phyloP scores from a whole-genome alignment of 495 filamentous ascomycete species.

The Hyaloscypha finlandica region DNA sequence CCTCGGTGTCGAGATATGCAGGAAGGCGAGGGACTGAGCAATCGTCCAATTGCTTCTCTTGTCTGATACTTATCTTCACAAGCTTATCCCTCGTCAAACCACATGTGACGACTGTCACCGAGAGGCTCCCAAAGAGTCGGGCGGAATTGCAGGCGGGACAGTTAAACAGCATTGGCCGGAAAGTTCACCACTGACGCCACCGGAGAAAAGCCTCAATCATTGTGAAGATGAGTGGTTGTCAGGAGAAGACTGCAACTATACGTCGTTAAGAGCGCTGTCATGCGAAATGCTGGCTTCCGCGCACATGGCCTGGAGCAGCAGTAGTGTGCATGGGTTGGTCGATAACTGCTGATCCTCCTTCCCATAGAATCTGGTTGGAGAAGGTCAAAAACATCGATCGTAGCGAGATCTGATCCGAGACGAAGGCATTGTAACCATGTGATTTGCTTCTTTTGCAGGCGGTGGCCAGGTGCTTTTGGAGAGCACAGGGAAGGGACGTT shows the following conservation, averaged over 20 bases:
- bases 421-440: neutral
- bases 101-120: neutral
- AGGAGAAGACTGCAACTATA: neutral
- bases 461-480: constrained; percentile 1
- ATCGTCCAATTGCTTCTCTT: neutral
- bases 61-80: neutral
- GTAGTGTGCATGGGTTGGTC: constrained; percentile 11
- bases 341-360: constrained; percentile 18
- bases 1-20: constrained; percentile 18
- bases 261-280: neutral
- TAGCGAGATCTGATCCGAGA: neutral
- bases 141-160: neutral
- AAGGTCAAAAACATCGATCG: neutral
- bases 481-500: neutral
- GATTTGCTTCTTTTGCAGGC: constrained; percentile 7
- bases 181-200: neutral
- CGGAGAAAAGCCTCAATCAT: neutral
- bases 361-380: constrained; percentile 10
- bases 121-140: neutral
- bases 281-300: constrained; percentile 13
- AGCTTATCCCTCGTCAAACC: neutral
- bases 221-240: neutral
- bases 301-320: constrained; percentile 17
- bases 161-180: neutral
- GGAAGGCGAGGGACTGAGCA: constrained; percentile 14